Evolutionary conservation across 768 basidiomycete species (phyloP).

Genomic region (Termitomyces sp.): DNA sequence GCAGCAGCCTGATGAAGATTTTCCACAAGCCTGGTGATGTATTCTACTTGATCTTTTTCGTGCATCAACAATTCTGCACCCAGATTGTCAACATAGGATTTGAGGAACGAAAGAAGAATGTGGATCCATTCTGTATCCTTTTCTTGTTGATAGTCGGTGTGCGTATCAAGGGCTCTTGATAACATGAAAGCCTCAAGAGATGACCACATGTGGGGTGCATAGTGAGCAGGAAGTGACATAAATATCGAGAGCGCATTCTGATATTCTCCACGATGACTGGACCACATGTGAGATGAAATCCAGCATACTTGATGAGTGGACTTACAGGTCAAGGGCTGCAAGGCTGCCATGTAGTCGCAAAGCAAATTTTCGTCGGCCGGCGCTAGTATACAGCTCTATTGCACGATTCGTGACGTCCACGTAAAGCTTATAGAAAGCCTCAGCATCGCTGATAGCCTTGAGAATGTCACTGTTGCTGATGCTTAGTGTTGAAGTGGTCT

Average conservation of each 20-base stretch:
- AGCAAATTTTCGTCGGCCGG: slow-evolving; percentile 83
- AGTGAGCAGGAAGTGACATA: slow-evolving; percentile 81
- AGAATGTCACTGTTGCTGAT: slow-evolving; percentile 65
- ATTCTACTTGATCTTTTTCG: slow-evolving; percentile 46
- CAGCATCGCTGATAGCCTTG: slow-evolving; percentile 49
- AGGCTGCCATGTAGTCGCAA: slow-evolving; percentile 81
- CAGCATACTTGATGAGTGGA: slow-evolving; percentile 7
- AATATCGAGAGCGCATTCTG: slow-evolving; percentile 66
- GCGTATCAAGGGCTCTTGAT: slow-evolving; percentile 67
- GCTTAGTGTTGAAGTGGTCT: slow-evolving; percentile 23
- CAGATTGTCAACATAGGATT: slow-evolving; percentile 56
- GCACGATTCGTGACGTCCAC: slow-evolving; percentile 71
- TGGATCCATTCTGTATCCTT: slow-evolving; percentile 81
- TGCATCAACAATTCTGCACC: slow-evolving; percentile 52
- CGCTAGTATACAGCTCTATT: slow-evolving; percentile 79
- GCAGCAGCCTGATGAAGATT: slow-evolving; percentile 47
- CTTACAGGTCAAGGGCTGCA: slow-evolving; percentile 88
- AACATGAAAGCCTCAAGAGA: slow-evolving; percentile 80
- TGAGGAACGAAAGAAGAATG: slow-evolving; percentile 72
- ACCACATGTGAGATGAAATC: background rate
- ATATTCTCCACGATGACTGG: slow-evolving; percentile 66
- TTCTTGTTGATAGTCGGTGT: slow-evolving; percentile 50
- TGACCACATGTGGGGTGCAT: slow-evolving; percentile 79
- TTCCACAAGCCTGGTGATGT: slow-evolving; percentile 49
- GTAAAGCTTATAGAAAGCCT: slow-evolving; percentile 79